A percentile compares a stretch with the other conserved stretches of the same genome.
Evolutionary conservation across 257 asterid species (phyloP).

Genomic region (Leptodermis oblonga): DNA sequence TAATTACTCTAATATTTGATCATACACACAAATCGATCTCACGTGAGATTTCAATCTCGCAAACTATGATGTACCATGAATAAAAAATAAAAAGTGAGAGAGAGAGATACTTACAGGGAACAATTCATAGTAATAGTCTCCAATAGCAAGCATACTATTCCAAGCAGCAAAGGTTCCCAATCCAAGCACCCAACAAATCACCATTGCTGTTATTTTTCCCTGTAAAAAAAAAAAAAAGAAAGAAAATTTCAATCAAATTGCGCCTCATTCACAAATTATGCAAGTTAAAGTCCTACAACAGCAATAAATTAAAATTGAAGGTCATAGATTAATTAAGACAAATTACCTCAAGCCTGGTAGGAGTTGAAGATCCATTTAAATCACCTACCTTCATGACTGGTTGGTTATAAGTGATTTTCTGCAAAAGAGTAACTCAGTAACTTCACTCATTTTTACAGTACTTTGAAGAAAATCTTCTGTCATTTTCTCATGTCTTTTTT

Average conservation of each 20-base stretch:
- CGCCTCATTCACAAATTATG: not conserved
- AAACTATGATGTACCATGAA: too few species aligned
- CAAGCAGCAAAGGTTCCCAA: conserved; percentile 34
- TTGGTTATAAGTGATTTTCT: too few species aligned
- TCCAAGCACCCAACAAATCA: conserved; percentile 36
- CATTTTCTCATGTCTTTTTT: not conserved
- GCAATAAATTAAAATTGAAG: not conserved
- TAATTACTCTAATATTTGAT: too few species aligned
- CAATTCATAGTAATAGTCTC: conserved; percentile 33
- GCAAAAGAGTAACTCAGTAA: not conserved
- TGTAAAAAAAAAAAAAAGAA: conserved; percentile 17
- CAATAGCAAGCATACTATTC: conserved; percentile 34
- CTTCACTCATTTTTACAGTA: not conserved
- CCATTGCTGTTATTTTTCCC: conserved; percentile 26
- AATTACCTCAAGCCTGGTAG: conserved; percentile 72
- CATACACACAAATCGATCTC: too few species aligned
- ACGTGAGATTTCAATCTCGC: too few species aligned
- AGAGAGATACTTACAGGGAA: conserved; percentile 34
- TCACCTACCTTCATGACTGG: conserved; percentile 27
- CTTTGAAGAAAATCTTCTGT: not conserved
- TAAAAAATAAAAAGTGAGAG: too few species aligned
- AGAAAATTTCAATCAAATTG: not conserved
- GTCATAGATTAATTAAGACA: conserved; percentile 23
- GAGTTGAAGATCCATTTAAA: conserved; percentile 23
- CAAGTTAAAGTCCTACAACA: not conserved